Conservation (phyloP, 2,329 filamentous ascomycete species). For the Fusarium keratoplasticum region DNA sequence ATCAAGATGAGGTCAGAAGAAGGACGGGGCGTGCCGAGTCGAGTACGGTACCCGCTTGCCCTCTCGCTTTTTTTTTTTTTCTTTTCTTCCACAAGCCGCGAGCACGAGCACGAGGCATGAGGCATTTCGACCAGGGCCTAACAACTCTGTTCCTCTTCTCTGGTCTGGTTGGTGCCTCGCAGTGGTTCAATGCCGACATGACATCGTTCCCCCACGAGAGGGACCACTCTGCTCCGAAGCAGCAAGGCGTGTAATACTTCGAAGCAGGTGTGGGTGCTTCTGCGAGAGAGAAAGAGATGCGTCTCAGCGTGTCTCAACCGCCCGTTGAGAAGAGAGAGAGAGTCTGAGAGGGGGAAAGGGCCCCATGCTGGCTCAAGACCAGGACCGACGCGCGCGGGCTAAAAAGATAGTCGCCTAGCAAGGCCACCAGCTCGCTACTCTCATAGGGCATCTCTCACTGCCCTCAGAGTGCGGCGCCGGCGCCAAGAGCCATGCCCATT, state of each 20-base stretch:
- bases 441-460: conserved; percentile 37
- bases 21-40: conserved; percentile 27
- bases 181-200: conserved; percentile 4
- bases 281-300: neutral
- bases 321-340: conserved; percentile 12
- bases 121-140: conserved; percentile 25
- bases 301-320: conserved; percentile 4
- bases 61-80: neutral
- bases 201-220: conserved; percentile 12
- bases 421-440: conserved; percentile 39
- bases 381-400: conserved; percentile 35
- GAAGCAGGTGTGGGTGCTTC: neutral
- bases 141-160: conserved; percentile 19
- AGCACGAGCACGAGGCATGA: conserved; percentile 17
- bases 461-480: conserved; percentile 26
- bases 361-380: conserved; percentile 3
- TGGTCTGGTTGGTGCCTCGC: conserved; percentile 2
- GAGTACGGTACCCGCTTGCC: conserved; percentile 14
- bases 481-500: conserved; percentile 41
- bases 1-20: conserved; percentile 37
- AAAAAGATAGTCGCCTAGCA: conserved; percentile 34
- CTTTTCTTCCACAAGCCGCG: neutral
- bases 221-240: conserved; percentile 6
- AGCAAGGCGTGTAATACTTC: neutral
- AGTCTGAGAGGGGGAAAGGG: conserved; percentile 13